These are phyloP conservation scores for Leccinum sublutescens DNA, from an alignment of 768 basidiomycete species.

Conservation along the genomic window DNA sequence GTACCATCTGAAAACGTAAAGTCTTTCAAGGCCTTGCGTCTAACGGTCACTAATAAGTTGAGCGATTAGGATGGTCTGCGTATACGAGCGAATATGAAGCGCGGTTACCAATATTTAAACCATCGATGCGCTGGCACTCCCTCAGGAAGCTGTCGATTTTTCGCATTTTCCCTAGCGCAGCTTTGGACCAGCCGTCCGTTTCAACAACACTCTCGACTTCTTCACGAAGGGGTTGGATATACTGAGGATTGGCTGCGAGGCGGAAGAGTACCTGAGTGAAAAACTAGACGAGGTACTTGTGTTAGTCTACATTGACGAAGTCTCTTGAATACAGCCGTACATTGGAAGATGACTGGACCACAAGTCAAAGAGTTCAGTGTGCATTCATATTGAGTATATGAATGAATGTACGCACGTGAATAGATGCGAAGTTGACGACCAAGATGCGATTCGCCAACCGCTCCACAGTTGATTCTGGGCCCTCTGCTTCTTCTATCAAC, in stretches of 20 bases:
- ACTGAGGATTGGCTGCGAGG: background rate
- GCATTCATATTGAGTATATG: background rate
- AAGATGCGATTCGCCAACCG: constrained; percentile 24
- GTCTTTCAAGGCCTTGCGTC: background rate
- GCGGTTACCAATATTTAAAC: background rate
- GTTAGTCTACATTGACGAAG: background rate
- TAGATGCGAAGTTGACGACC: constrained; percentile 16
- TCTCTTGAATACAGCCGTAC: background rate
- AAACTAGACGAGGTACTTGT: background rate
- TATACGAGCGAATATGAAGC: background rate
- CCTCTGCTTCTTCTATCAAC: constrained; percentile 27
- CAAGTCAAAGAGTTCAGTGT: background rate
- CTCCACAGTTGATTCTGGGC: constrained; percentile 11
- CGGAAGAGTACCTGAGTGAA: background rate
- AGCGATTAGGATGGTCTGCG: background rate
- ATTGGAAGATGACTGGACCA: background rate
- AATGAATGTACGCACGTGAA: constrained; percentile 21
- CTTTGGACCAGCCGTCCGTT: background rate
- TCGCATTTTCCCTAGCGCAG: background rate
- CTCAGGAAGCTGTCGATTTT: background rate
- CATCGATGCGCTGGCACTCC: background rate
- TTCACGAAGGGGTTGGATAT: background rate
- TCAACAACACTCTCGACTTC: background rate
- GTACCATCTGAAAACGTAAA: background rate
- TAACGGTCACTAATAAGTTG: background rate